Conservation (phyloP, 371 early-diverging fungal species). For the Coemansia sp. region DNA sequence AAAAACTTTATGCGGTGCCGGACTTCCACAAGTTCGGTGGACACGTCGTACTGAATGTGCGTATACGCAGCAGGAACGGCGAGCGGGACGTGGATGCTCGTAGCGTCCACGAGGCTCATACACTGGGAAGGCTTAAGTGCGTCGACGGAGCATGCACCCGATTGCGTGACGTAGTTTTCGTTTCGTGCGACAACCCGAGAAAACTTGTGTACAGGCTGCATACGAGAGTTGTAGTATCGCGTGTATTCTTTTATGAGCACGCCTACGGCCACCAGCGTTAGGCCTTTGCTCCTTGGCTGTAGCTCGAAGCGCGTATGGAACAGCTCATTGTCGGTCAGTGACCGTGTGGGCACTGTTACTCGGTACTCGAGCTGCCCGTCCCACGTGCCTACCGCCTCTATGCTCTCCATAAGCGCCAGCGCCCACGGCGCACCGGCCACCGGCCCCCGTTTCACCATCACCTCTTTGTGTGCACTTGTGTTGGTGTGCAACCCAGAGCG, state of each 20-base stretch:
- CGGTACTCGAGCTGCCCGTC: slow-evolving; percentile 43
- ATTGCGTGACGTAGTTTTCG: slow-evolving; percentile 27
- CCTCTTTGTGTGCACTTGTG: slow-evolving; percentile 5
- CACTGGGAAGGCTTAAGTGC: slow-evolving; percentile 21
- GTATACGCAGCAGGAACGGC: slow-evolving; percentile 32
- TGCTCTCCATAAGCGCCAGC: slow-evolving; percentile 48
- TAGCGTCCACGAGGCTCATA: slow-evolving; percentile 29
- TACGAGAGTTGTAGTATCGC: slow-evolving; percentile 29
- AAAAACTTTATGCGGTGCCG: slow-evolving; percentile 49
- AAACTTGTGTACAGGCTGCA: slow-evolving; percentile 22
- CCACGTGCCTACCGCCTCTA: slow-evolving; percentile 43
- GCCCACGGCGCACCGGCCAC: slow-evolving; percentile 44
- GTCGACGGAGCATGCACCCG: slow-evolving; percentile 21
- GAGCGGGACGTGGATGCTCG: slow-evolving; percentile 35
- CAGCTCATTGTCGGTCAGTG: slow-evolving; percentile 42
- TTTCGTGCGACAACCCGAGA: slow-evolving; percentile 42
- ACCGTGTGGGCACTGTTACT: slow-evolving; percentile 43
- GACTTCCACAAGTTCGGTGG: slow-evolving; percentile 43
- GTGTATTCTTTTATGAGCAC: slow-evolving; percentile 49
- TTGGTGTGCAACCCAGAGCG: slow-evolving; percentile 43
- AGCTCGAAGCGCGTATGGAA: slow-evolving; percentile 38
- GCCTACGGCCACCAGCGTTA: slow-evolving; percentile 39
- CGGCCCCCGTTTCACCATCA: slow-evolving; percentile 48
- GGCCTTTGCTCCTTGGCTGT: slow-evolving; percentile 44
- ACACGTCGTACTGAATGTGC: slow-evolving; percentile 41